A percentile compares a stretch with the other conserved stretches of the same genome.
These are phyloP conservation scores for Lactarius evosmus DNA, from an alignment of 768 basidiomycete species.

Conservation along the genomic window DNA sequence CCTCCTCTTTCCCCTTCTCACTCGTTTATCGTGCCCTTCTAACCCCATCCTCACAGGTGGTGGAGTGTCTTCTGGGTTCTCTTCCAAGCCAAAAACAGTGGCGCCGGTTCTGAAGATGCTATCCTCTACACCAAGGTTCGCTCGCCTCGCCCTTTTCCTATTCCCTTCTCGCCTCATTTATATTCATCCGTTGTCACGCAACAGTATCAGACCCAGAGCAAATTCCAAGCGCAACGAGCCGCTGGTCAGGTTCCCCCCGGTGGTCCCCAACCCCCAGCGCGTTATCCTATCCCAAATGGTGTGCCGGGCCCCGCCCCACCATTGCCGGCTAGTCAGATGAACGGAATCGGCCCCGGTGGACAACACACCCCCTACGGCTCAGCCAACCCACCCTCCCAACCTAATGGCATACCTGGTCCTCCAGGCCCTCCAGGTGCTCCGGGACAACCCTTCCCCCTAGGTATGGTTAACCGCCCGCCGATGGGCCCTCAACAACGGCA, in stretches of 20 bases:
- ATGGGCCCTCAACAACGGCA: slow-evolving; percentile 41
- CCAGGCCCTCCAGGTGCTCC: slow-evolving; percentile 17
- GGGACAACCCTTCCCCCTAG: slow-evolving; percentile 16
- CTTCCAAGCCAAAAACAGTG: slow-evolving; percentile 75
- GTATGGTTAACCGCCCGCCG: slow-evolving; percentile 35
- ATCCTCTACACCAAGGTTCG: slow-evolving; percentile 67
- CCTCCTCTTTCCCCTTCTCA: slow-evolving; percentile 22
- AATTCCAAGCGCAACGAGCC: not conserved
- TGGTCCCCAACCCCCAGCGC: slow-evolving; percentile 25
- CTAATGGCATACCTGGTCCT: slow-evolving; percentile 30
- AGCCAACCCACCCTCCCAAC: slow-evolving; percentile 30
- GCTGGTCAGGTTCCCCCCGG: slow-evolving; percentile 6
- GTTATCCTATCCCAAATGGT: slow-evolving; percentile 32
- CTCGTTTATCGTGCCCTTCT: slow-evolving; percentile 15
- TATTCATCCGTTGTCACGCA: slow-evolving; percentile 1
- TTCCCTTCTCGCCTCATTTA: not conserved
- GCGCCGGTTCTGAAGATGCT: slow-evolving; percentile 64
- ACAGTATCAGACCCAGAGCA: slow-evolving; percentile 40
- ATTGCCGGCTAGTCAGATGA: slow-evolving; percentile 30
- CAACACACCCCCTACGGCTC: slow-evolving; percentile 25
- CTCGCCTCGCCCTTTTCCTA: slow-evolving; percentile 1
- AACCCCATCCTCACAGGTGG: slow-evolving; percentile 51
- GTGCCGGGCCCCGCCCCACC: slow-evolving; percentile 19
- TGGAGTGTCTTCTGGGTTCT: slow-evolving; percentile 89
- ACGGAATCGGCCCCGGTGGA: slow-evolving; percentile 34